Evolutionary conservation across 1,284 basidiomycete species (phyloP).

Genomic region (Cronartium ribicola): DNA sequence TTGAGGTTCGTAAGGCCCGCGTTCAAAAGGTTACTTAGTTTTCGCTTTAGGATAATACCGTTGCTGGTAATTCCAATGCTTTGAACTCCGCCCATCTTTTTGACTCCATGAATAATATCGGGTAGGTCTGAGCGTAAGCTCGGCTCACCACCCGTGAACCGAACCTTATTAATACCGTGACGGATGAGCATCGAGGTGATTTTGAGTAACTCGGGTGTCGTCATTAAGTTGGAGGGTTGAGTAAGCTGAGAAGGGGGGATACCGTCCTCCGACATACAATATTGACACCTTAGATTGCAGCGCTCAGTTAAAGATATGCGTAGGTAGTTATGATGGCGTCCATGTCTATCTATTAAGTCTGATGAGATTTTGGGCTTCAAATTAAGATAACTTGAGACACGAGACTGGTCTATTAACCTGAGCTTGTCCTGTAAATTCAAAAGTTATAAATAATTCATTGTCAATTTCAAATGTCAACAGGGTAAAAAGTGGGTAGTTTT

Average conservation of each 20-base stretch:
- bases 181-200: slow-evolving; percentile 72
- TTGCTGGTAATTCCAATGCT: neutral
- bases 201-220: slow-evolving; percentile 61
- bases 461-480: too few relatives aligned
- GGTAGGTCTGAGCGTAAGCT: slow-evolving; percentile 73
- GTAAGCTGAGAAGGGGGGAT: slow-evolving; percentile 66
- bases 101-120: slow-evolving; percentile 63
- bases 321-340: slow-evolving; percentile 69
- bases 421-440: neutral
- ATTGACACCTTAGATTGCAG: slow-evolving; percentile 79
- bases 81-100: slow-evolving; percentile 43
- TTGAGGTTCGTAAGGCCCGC: slow-evolving; percentile 78
- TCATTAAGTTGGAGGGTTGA: slow-evolving; percentile 67
- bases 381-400: neutral
- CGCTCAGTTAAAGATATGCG: slow-evolving; percentile 78
- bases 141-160: slow-evolving; percentile 82
- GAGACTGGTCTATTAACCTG: neutral
- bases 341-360: neutral
- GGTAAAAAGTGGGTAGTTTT: too few relatives aligned
- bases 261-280: slow-evolving; percentile 83
- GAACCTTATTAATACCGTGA: slow-evolving; percentile 76
- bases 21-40: slow-evolving; percentile 56
- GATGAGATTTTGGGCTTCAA: neutral
- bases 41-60: neutral
- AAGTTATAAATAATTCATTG: too few relatives aligned